Evolutionary conservation across 2,329 filamentous ascomycete genomes (phyloP), one percentile per base, ranked within the genome.

Genomic region (Xylariaceae sp.): DNA sequence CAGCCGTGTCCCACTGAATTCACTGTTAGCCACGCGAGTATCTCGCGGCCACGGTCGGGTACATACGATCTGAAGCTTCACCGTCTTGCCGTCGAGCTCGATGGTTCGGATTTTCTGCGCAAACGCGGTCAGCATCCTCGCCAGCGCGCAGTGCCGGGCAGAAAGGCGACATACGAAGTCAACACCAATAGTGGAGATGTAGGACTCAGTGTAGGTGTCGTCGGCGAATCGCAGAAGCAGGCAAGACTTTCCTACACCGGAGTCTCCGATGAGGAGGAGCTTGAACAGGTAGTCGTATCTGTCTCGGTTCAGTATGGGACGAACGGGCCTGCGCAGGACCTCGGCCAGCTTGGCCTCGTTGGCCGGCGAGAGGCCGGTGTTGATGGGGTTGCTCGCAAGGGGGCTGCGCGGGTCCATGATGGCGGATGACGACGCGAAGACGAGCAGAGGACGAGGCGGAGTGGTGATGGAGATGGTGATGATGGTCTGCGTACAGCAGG

Each of bases 221-320:
- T 95, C 92, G 59, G 92, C 92, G 60, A 98, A 98, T 71, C 92
- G 88, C 61, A 98, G 75, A 52, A 98, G 76, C 70, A 98, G 66
- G 70, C 92, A 98, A 59, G 92, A 98, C 83, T 98, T 98, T 83
- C 92, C 92, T 59, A 98, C 92, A 80, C 92, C 92, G 64, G 92
- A 98, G 66, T 98, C 92, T 68, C 92, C 92, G 80, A 98, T 98
- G 73, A 98, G 90, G 67, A 98, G 86, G 50, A 98, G 88, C 81
- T 98, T 98, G 81, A 98, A 98, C 59, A 98, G 88, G 67, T 98
- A 98, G 65, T 98, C 92, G 84, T 98, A 98, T 92, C 92, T 96
- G 59, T 40, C 16, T 22, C 17, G 29, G 39, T 42, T 61, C 37
- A 58, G 52, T 31, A 33, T 24, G 37, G 33, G 23, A 39, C 39